These are phyloP conservation scores for Coniochaeta sp. DNA, from an alignment of 2,329 filamentous ascomycete species.

Conservation along the genomic window DNA sequence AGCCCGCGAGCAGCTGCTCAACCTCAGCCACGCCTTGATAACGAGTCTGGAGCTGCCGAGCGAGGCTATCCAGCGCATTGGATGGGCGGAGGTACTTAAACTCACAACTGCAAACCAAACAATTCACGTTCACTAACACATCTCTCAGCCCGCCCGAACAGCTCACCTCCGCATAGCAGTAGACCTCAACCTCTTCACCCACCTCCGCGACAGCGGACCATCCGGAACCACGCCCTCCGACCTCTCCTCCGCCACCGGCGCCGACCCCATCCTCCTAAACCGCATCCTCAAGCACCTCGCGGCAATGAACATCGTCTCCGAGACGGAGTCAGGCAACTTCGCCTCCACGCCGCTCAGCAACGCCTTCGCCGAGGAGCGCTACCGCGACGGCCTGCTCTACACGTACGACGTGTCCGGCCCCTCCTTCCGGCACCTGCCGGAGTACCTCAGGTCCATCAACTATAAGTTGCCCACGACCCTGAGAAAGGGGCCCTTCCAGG, in stretches of 20 bases:
- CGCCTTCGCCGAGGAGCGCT: constrained; percentile 24
- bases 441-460: constrained; percentile 21
- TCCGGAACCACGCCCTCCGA: constrained; percentile 16
- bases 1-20: constrained; percentile 27
- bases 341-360: constrained; percentile 22
- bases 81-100: constrained; percentile 32
- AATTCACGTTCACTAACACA: background rate
- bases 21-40: constrained; percentile 25
- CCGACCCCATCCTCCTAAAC: constrained; percentile 18
- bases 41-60: constrained; percentile 28
- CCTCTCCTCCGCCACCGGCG: constrained; percentile 21
- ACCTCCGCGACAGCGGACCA: constrained; percentile 18
- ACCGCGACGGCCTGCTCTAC: constrained; percentile 25
- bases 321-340: constrained; percentile 18
- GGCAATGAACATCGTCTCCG: constrained; percentile 27
- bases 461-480: constrained; percentile 20
- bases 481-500: too few relatives aligned
- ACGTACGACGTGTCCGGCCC: constrained; percentile 25
- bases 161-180: constrained; percentile 27
- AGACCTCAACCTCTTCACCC: constrained; percentile 26
- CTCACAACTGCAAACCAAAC: background rate
- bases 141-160: constrained; percentile 23
- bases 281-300: constrained; percentile 28
- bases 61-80: constrained; percentile 26
- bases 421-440: constrained; percentile 24